A percentile compares a stretch with the other conserved stretches of the same genome.
phyloP scores from a whole-genome alignment of 495 filamentous ascomycete genomes.

The Jackrogersella multiformis region DNA sequence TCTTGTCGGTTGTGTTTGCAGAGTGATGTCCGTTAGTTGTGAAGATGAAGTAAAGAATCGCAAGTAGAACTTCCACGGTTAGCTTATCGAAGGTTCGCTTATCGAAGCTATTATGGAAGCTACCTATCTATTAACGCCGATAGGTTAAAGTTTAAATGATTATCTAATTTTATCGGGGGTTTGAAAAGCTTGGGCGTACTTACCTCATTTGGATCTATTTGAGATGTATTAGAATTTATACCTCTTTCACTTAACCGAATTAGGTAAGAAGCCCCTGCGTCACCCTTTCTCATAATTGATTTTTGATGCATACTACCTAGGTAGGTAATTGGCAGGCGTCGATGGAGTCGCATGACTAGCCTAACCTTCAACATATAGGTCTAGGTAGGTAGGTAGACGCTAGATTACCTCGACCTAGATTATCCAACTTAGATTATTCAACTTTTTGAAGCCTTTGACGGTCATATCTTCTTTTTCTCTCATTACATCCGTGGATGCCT shows the following conservation, averaged over 20 bases:
- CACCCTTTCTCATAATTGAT: slow-evolving; percentile 28
- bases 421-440: slow-evolving; percentile 15
- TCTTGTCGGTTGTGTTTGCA: background rate
- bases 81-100: no score
- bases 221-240: no score
- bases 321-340: slow-evolving; percentile 1
- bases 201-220: background rate
- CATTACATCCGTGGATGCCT: no score
- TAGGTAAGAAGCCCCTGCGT: slow-evolving; percentile 24
- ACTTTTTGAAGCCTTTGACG: background rate
- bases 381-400: no score
- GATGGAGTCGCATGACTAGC: slow-evolving; percentile 28
- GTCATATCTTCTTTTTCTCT: no score
- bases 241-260: background rate
- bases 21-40: slow-evolving; percentile 15
- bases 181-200: background rate
- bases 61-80: no score
- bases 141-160: slow-evolving; percentile 12
- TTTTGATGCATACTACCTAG: slow-evolving; percentile 3
- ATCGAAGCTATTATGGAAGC: slow-evolving; percentile 19
- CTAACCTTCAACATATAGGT: slow-evolving; percentile 31
- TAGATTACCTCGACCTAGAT: no score
- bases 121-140: background rate
- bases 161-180: slow-evolving; percentile 11
- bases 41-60: slow-evolving; percentile 12